These are phyloP conservation scores for Geotrichum bryndzae DNA, from an alignment of 1,139 yeast genomes.

Conservation along the genomic window DNA sequence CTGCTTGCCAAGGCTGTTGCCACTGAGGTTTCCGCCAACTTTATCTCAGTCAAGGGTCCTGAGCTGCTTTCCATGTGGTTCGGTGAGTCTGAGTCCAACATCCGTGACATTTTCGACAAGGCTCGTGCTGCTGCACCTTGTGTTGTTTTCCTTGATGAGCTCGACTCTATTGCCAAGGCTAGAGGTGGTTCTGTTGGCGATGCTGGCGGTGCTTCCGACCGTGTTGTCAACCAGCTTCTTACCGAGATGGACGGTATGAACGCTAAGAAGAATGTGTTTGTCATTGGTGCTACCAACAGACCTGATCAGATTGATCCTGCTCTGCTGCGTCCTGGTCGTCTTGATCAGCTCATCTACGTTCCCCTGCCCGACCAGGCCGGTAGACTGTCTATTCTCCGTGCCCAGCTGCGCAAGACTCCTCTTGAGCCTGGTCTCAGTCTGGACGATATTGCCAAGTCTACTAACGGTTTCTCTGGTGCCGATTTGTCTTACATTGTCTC, in stretches of 20 bases:
- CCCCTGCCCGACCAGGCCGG: slow-evolving; percentile 96
- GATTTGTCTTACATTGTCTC: slow-evolving; percentile 95
- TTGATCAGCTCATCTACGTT: slow-evolving; percentile 95
- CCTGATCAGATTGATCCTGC: slow-evolving; percentile 99
- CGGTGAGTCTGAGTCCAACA: slow-evolving; percentile 96
- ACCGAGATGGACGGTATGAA: slow-evolving; percentile 99
- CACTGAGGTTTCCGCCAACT: slow-evolving; percentile 94
- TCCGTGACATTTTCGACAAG: slow-evolving; percentile 94
- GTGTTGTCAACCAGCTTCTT: slow-evolving; percentile 95
- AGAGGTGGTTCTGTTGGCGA: slow-evolving; percentile 93
- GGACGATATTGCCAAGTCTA: slow-evolving; percentile 81
- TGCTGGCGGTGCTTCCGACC: slow-evolving; percentile 97
- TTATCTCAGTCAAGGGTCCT: slow-evolving; percentile 95
- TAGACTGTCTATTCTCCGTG: slow-evolving; percentile 84
- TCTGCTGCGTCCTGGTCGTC: slow-evolving; percentile 96
- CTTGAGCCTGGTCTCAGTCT: slow-evolving; percentile 94
- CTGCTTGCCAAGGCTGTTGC: slow-evolving; percentile 67
- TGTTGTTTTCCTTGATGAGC: slow-evolving; percentile 93
- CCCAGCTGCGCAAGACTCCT: slow-evolving; percentile 97
- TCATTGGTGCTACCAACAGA: slow-evolving; percentile 98
- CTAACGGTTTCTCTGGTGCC: slow-evolving; percentile 98
- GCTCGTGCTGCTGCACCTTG: slow-evolving; percentile 99
- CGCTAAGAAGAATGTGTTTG: slow-evolving; percentile 96
- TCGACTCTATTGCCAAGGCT: slow-evolving; percentile 95
- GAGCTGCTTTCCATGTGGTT: slow-evolving; percentile 98